Percentiles rank a stretch among this genome's conserved stretches.
phyloP scores from a whole-genome alignment of 441 rosid genomes.

The Iberis amara region DNA sequence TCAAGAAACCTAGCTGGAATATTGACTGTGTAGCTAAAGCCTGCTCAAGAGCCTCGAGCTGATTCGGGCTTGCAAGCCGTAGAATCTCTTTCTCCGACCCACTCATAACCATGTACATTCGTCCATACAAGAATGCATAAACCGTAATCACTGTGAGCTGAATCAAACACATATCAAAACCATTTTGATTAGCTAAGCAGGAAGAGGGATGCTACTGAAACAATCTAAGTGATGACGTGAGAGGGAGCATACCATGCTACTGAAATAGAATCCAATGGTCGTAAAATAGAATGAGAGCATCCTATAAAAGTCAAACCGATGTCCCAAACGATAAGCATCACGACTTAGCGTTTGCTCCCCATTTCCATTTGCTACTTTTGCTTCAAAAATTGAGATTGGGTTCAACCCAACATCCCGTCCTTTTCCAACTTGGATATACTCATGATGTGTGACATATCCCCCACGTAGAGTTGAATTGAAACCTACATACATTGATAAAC shows the following conservation, averaged over 20 bases:
- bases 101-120: constrained; percentile 89
- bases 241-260: constrained; percentile 73
- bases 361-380: constrained; percentile 96
- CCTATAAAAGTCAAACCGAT: constrained; percentile 89
- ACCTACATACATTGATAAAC: constrained; percentile 41
- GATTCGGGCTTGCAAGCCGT: constrained; percentile 43
- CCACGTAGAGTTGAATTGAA: constrained; percentile 89
- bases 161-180: constrained; percentile 24
- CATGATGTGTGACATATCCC: constrained; percentile 93
- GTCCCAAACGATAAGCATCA: constrained; percentile 89
- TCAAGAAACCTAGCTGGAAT: constrained; percentile 75
- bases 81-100: constrained; percentile 70
- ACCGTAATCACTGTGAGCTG: constrained; percentile 84
- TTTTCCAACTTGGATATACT: constrained; percentile 95
- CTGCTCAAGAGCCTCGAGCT: constrained; percentile 72
- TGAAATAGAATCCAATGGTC: constrained; percentile 95
- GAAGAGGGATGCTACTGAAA: neutral
- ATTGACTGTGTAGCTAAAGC: constrained; percentile 80
- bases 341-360: constrained; percentile 99
- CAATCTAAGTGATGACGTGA: neutral
- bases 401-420: constrained; percentile 98
- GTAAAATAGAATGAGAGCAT: constrained; percentile 97
- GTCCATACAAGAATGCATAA: constrained; percentile 92
- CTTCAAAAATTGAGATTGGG: constrained; percentile 88
- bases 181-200: no score